Conservation (phyloP, 1,284 basidiomycete species). For the Melampsora occidentalis region DNA sequence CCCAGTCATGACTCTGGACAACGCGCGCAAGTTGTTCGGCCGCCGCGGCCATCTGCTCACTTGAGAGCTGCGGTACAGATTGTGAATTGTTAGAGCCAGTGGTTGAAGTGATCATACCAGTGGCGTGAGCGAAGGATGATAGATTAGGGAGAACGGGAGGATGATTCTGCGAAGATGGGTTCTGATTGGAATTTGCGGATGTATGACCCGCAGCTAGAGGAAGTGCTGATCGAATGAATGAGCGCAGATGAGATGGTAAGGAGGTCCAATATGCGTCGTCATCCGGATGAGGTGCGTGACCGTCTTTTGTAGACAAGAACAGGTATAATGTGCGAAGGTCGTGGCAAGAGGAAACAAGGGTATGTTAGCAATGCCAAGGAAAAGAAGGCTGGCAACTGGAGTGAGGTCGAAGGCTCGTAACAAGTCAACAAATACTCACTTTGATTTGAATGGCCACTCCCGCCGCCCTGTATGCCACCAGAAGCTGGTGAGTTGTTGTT, state of each 20-base stretch:
- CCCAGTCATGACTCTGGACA: constrained; percentile 51
- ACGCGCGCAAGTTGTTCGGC: constrained; percentile 52
- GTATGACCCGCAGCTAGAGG: constrained; percentile 55
- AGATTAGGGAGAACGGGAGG: constrained; percentile 47
- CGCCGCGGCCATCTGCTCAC: constrained; percentile 51
- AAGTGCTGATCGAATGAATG: constrained; percentile 62
- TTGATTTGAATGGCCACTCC: background rate
- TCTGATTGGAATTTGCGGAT: constrained; percentile 45
- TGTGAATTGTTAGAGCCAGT: constrained; percentile 42
- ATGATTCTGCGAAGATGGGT: constrained; percentile 43
- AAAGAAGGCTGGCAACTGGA: background rate
- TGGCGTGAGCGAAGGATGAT: constrained; percentile 47
- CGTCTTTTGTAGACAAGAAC: constrained; percentile 11
- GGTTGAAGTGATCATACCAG: constrained; percentile 51
- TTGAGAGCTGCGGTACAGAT: constrained; percentile 48
- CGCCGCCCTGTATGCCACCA: constrained; percentile 1
- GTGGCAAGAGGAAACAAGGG: background rate
- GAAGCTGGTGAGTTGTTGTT: background rate
- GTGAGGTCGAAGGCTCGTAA: background rate
- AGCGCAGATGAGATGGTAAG: constrained; percentile 60
- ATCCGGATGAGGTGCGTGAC: constrained; percentile 48
- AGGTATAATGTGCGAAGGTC: background rate
- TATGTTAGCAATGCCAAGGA: background rate
- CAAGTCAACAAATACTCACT: background rate
- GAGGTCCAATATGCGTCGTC: constrained; percentile 64